A percentile compares a stretch with the other conserved stretches of the same genome.
Conservation (phyloP, 257 asterid genomes). For the Nicotiana paniculata region DNA sequence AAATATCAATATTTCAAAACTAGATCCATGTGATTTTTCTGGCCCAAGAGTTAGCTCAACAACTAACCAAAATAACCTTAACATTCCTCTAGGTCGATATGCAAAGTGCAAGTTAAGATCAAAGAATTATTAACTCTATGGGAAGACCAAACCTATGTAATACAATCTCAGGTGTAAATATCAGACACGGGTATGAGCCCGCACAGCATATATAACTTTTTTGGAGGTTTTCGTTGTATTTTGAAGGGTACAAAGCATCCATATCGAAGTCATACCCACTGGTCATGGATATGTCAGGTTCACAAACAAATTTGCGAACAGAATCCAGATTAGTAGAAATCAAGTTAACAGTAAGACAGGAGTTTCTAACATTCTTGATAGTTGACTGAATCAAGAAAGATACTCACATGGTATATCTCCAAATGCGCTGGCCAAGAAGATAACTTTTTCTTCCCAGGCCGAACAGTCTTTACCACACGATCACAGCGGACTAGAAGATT, state of each 20-base stretch:
- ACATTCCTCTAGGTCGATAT: neutral
- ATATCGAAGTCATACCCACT: neutral
- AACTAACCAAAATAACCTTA: neutral
- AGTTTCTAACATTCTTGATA: neutral
- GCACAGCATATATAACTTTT: neutral
- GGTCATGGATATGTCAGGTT: neutral
- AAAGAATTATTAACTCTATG: neutral
- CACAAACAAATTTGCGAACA: neutral
- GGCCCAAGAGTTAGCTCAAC: neutral
- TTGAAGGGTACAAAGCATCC: neutral
- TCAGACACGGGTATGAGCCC: neutral
- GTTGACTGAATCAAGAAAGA: slow-evolving; percentile 2
- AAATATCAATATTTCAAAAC: neutral
- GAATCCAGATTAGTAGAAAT: neutral
- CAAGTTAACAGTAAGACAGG: neutral
- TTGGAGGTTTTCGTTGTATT: neutral
- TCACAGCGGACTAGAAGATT: slow-evolving; percentile 93
- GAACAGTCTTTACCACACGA: slow-evolving; percentile 89
- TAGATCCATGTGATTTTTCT: neutral
- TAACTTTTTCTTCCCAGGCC: slow-evolving; percentile 91
- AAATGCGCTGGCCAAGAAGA: slow-evolving; percentile 99
- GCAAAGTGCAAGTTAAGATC: neutral
- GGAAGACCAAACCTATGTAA: neutral
- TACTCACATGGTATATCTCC: slow-evolving; percentile 78
- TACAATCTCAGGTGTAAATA: neutral